phyloP scores from a whole-genome alignment of 179 eudicot species.

The Silene vulgaris region DNA sequence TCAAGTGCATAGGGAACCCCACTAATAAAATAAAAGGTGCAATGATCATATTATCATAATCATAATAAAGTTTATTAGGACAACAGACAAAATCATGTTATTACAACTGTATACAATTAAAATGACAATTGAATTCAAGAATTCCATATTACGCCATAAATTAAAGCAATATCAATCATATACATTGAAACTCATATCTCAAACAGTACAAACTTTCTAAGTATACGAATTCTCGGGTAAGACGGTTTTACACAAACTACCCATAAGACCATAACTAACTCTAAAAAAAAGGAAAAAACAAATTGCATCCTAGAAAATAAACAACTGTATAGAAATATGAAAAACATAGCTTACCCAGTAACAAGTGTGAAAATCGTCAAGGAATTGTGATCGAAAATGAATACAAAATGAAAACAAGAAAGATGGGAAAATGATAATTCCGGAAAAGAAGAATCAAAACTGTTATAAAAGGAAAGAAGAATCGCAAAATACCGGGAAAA shows the following conservation, averaged over 20 bases:
- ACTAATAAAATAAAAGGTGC: not conserved
- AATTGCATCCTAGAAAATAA: not conserved
- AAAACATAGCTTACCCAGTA: constrained; percentile 4
- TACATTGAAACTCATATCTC: constrained; percentile 2
- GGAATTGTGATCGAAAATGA: not conserved
- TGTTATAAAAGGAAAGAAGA: not conserved
- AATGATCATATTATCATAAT: not conserved
- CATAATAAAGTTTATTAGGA: not conserved
- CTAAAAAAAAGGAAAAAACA: not conserved
- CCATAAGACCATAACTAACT: not conserved
- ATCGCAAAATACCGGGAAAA: not conserved
- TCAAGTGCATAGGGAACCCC: not conserved
- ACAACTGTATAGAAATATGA: not conserved
- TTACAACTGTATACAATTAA: constrained; percentile 1
- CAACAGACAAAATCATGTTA: constrained; percentile 13
- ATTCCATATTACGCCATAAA: not conserved
- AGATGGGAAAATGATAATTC: not conserved
- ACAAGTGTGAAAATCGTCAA: not conserved
- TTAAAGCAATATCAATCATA: not conserved
- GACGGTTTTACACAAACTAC: not conserved
- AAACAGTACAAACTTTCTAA: not conserved
- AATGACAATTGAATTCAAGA: not conserved
- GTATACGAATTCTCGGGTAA: not conserved
- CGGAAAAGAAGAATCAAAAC: not conserved
- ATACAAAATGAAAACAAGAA: not conserved